Conservation (phyloP, 73 alveolate genomes). For the Paramecium octaurelia region DNA sequence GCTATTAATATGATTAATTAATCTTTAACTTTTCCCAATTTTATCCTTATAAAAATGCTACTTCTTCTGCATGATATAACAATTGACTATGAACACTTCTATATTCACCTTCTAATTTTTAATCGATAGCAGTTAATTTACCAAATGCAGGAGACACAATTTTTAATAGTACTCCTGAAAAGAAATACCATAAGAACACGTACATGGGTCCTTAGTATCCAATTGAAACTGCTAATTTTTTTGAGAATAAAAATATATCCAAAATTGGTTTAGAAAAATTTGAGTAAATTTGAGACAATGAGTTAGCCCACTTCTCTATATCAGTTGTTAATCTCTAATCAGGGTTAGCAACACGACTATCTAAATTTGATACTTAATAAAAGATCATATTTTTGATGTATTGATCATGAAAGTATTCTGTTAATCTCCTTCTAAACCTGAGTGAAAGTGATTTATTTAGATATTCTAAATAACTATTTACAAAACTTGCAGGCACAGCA, state of each 20-base stretch:
- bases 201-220: conserved; percentile 90
- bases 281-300: conserved; percentile 75
- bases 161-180: conserved; percentile 80
- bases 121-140: conserved; percentile 77
- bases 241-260: conserved; percentile 84
- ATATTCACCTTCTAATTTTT: conserved; percentile 85
- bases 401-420: conserved; percentile 72
- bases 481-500: conserved; percentile 88
- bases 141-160: conserved; percentile 92
- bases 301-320: conserved; percentile 84
- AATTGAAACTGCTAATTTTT: conserved; percentile 82
- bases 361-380: conserved; percentile 81
- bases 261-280: conserved; percentile 88
- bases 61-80: conserved; percentile 84
- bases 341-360: conserved; percentile 81
- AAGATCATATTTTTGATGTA: conserved; percentile 81
- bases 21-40: conserved; percentile 82
- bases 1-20: conserved; percentile 64
- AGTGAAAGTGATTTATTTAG: conserved; percentile 75
- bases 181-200: conserved; percentile 82
- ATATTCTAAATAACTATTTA: conserved; percentile 81
- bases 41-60: conserved; percentile 83
- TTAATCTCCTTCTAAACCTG: conserved; percentile 78
- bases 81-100: conserved; percentile 81
- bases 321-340: conserved; percentile 88